Evolutionary conservation across 106 monocot genomes (phyloP).

Genomic region (Dendrobium huoshanense): DNA sequence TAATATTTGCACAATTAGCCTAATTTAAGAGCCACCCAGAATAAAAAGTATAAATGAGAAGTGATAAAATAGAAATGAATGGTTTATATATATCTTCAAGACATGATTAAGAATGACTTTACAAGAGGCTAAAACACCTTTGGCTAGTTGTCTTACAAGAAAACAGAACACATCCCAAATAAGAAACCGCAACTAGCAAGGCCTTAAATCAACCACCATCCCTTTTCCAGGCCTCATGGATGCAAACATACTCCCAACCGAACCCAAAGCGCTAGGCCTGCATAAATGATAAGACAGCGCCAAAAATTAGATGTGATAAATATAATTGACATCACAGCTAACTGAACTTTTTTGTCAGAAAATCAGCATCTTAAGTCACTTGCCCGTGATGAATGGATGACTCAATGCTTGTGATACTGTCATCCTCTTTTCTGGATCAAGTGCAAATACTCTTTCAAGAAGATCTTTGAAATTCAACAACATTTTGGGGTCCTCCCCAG

Average conservation of each 20-base stretch:
- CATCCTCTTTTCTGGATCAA: slow-evolving; percentile 97
- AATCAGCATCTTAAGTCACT: slow-evolving; percentile 87
- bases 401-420: slow-evolving; percentile 92
- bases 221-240: slow-evolving; percentile 27
- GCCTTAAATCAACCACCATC: slow-evolving; percentile 36
- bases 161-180: slow-evolving; percentile 73
- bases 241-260: slow-evolving; percentile 22
- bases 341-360: slow-evolving; percentile 42
- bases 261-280: slow-evolving; percentile 37
- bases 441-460: slow-evolving; percentile 82
- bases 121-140: slow-evolving; percentile 64
- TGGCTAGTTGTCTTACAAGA: slow-evolving; percentile 92
- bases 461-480: slow-evolving; percentile 87
- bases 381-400: slow-evolving; percentile 99
- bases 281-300: slow-evolving; percentile 37
- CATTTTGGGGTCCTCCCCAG: slow-evolving; percentile 87
- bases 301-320: slow-evolving; percentile 53
- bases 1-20: slow-evolving; percentile 1
- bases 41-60: not conserved
- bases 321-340: slow-evolving; percentile 48
- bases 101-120: slow-evolving; percentile 40
- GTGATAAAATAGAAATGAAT: slow-evolving; percentile 5
- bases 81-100: slow-evolving; percentile 16
- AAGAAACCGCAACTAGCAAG: slow-evolving; percentile 45
- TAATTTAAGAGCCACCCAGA: not conserved